Base-by-base conservation (phyloP, 106 monocot species). In the Phalaenopsis equestris region DNA sequence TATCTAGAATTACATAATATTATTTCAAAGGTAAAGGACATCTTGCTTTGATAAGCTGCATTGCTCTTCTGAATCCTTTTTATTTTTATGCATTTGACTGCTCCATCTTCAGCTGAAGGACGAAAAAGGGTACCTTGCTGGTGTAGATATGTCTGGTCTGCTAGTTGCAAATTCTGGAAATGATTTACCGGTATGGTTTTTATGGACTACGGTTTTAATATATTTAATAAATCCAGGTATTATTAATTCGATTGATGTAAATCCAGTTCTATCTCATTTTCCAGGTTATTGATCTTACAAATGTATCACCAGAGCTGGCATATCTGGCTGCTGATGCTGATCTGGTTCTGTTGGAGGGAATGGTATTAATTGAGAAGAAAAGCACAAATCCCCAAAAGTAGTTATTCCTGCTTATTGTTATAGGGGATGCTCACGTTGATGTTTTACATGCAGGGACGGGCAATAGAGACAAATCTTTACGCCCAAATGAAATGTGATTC, bases 401-500 rank as follows among this genome's bases (percentile, higher is more conserved):
- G 0, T 30, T 30, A 30, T 30, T 30, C 30, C 30, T 30, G 30
- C 30, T 30, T 30, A 30, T 30, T 30, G 30, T 30, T 30, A 30
- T 30, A 30, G 30, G 14, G 17, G 10, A 4, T 5, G 1, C 12
- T 64, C 16, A 1, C 14, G 0, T 8, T 48, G 6, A 45, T 45
- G 43, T 68, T 79, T 52, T 14, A 3, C 3, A 52, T 83, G 18
- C 64, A 96, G 93, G 96, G 93, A 4, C 80, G 91, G 37, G 87
- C 87, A 56, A 78, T 96, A 79, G 91, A 96, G 79, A 93, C 93
- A 15, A 52, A 94, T 68, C 88, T 96, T 36, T 96, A 93, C 84
- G 93, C 91, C 17, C 88, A 87, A 77, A 8, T 97, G 67, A 94
- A 92, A 83, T 98, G 94, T 82, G 98, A 99, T 84, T 99, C 98